Percentiles rank a stretch among this genome's conserved stretches.
Conservation (phyloP, 2,329 filamentous ascomycete genomes). For the Colletotrichum musae region DNA sequence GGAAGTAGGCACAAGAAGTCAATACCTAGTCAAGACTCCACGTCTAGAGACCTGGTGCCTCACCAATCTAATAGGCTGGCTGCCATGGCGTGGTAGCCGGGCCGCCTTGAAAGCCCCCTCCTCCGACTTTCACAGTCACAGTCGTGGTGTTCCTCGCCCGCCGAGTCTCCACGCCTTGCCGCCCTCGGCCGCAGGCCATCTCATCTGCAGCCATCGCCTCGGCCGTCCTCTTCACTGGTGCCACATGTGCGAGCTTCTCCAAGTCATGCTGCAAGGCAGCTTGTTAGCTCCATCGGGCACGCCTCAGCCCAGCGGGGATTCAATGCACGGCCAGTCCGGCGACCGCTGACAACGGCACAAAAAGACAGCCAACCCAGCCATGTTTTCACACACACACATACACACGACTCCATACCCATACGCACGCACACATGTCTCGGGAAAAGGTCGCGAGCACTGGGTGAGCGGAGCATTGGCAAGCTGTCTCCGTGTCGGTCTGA, state of each 20-base stretch:
- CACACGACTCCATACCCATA: too few species aligned
- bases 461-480: neutral
- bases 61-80: too few species aligned
- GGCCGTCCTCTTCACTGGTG: constrained; percentile 39
- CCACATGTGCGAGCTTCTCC: constrained; percentile 41
- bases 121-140: neutral
- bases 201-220: constrained; percentile 39
- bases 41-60: too few species aligned
- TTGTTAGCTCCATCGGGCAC: constrained; percentile 39
- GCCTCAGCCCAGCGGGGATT: neutral
- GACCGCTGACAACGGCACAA: too few species aligned
- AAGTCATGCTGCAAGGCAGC: constrained; percentile 40
- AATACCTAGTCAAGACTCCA: too few species aligned
- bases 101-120: neutral
- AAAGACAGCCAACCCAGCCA: too few species aligned
- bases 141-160: constrained; percentile 1
- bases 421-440: neutral
- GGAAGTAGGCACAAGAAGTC: too few species aligned
- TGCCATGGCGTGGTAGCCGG: too few species aligned
- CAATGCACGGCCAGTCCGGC: too few species aligned
- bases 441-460: constrained; percentile 6
- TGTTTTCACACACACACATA: too few species aligned
- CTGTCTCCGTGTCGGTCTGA: constrained; percentile 5
- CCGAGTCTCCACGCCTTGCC: constrained; percentile 31
- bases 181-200: constrained; percentile 22